These are phyloP conservation scores for Sapria himalayana DNA, from an alignment of 345 rosid genomes.

Conservation along the genomic window DNA sequence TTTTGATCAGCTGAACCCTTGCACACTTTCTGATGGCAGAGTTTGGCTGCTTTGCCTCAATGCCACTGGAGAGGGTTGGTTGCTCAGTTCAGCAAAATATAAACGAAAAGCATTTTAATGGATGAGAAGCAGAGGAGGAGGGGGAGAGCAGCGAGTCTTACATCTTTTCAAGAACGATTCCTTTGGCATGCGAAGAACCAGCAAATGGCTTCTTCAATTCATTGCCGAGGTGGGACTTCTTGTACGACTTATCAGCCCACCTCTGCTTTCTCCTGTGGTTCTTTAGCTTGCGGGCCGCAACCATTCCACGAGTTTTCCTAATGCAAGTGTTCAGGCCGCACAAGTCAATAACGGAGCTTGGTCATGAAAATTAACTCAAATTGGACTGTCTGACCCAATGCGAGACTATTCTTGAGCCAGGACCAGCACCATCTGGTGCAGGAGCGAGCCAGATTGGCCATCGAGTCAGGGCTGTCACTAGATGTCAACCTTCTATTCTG, in stretches of 20 bases:
- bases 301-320: constrained; percentile 59
- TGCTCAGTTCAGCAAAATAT: too few species aligned
- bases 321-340: too few species aligned
- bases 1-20: constrained; percentile 81
- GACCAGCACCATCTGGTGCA: too few species aligned
- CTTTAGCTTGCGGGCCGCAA: constrained; percentile 72
- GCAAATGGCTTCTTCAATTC: constrained; percentile 83
- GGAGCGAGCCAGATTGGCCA: too few species aligned
- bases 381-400: too few species aligned
- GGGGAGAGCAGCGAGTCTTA: constrained; percentile 4
- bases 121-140: neutral
- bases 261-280: constrained; percentile 56
- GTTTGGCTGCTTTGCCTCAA: constrained; percentile 96
- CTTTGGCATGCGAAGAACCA: constrained; percentile 54
- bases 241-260: constrained; percentile 89
- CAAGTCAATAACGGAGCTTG: too few species aligned
- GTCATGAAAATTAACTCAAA: too few species aligned
- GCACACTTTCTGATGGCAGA: constrained; percentile 96
- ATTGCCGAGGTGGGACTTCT: constrained; percentile 68
- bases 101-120: too few species aligned
- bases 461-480: too few species aligned
- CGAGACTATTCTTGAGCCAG: too few species aligned
- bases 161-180: constrained; percentile 57
- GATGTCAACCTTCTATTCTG: too few species aligned
- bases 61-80: constrained; percentile 51